Conservation (phyloP, 176 grass and related monocot genomes). For the Oryza australiensis region DNA sequence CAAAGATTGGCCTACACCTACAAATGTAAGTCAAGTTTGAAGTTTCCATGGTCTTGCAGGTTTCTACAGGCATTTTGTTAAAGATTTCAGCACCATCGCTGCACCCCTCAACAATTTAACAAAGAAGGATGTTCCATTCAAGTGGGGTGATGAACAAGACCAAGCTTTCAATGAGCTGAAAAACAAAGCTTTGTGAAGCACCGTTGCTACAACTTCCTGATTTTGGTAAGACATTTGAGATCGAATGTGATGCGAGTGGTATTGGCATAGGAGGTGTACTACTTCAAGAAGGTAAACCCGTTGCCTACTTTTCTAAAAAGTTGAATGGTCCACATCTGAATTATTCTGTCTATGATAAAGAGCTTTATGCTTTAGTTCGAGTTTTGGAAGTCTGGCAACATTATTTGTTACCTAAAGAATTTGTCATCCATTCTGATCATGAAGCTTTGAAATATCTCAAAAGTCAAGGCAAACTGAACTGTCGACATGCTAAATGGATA, state of each 20-base stretch:
- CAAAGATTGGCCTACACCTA: too few relatives aligned
- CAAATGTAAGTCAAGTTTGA: not conserved
- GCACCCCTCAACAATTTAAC: not conserved
- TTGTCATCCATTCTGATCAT: too few relatives aligned
- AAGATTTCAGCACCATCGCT: not conserved
- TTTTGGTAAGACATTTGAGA: not conserved
- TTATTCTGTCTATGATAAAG: not conserved
- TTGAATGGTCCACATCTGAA: not conserved
- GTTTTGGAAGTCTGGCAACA: too few relatives aligned
- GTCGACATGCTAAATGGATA: too few relatives aligned
- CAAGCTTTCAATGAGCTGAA: not conserved
- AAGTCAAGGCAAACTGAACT: too few relatives aligned
- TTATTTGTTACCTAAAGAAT: too few relatives aligned
- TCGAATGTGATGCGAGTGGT: too few relatives aligned
- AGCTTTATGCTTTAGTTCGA: not conserved
- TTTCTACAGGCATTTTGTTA: not conserved
- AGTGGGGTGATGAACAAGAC: not conserved
- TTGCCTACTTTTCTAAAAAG: too few relatives aligned
- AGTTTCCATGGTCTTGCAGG: not conserved
- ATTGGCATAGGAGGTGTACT: too few relatives aligned
- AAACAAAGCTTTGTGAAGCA: not conserved
- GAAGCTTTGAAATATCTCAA: too few relatives aligned
- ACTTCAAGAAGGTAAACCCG: too few relatives aligned
- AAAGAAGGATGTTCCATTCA: slow-evolving; percentile 13
- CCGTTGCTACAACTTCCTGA: not conserved